Conservation (phyloP, 345 rosid genomes). For the Eucalyptus marginata region DNA sequence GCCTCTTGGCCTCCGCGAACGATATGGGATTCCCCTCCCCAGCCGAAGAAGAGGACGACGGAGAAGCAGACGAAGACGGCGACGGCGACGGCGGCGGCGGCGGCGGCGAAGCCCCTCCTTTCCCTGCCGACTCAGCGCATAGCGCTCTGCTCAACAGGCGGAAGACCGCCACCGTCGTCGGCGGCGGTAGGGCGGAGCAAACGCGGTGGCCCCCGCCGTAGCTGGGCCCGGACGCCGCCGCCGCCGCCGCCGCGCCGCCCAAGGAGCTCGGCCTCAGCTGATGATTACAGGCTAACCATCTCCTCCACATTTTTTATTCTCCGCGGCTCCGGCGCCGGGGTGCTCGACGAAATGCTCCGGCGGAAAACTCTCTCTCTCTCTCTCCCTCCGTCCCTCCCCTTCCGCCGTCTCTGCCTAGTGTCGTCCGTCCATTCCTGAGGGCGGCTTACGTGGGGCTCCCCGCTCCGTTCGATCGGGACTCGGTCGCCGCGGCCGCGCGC, state of each 20-base stretch:
- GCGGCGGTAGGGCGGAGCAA: neutral
- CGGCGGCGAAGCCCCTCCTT: neutral
- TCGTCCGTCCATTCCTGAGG: neutral
- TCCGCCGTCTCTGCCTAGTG: neutral
- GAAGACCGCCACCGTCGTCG: neutral
- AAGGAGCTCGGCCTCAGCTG: neutral
- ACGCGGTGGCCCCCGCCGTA: neutral
- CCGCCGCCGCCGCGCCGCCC: neutral
- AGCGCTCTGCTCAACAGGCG: neutral
- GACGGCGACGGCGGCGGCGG: neutral
- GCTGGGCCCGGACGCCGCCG: neutral
- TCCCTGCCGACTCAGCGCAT: neutral
- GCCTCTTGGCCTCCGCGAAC: constrained; percentile 52
- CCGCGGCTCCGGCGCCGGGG: neutral
- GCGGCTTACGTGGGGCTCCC: neutral
- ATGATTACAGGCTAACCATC: neutral
- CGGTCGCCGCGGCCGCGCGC: neutral
- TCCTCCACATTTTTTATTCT: neutral
- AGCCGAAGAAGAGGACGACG: neutral
- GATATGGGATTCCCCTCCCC: constrained; percentile 14
- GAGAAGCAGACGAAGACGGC: neutral
- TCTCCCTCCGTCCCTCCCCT: neutral
- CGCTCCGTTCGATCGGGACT: neutral
- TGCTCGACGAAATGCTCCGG: neutral
- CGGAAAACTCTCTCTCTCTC: neutral